Evolutionary conservation across 441 rosid genomes (phyloP).

Genomic region (Aquilaria agallochum): DNA sequence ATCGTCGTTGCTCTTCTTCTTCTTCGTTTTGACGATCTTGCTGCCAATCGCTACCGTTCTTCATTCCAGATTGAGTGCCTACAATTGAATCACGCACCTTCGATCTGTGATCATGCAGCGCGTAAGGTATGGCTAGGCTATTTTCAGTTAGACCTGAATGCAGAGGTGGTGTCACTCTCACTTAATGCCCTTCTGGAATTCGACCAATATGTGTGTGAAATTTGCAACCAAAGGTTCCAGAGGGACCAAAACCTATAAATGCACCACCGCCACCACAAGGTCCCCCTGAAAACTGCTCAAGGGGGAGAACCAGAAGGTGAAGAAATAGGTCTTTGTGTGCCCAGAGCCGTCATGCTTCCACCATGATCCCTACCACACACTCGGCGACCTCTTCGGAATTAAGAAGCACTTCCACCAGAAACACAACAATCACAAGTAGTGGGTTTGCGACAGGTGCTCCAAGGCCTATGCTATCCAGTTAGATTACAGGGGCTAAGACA

Average conservation of each 20-base stretch:
- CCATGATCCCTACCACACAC: conserved; percentile 87
- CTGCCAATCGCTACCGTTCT: too few species aligned
- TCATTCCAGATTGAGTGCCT: too few species aligned
- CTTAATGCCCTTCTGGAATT: conserved; percentile 80
- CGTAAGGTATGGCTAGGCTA: neutral
- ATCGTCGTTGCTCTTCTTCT: too few species aligned
- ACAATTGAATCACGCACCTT: too few species aligned
- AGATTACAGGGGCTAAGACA: conserved; percentile 55
- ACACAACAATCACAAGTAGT: conserved; percentile 86
- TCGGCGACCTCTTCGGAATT: conserved; percentile 92
- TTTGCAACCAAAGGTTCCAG: conserved; percentile 95
- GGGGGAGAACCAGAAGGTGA: conserved; percentile 67
- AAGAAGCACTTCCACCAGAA: conserved; percentile 88
- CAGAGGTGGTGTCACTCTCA: conserved; percentile 90
- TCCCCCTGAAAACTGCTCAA: conserved; percentile 94
- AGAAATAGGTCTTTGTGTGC: conserved; percentile 84
- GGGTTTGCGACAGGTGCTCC: conserved; percentile 89
- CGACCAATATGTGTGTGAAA: conserved; percentile 86
- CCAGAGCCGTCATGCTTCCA: conserved; percentile 90
- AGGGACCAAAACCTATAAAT: conserved; percentile 94
- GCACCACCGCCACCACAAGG: conserved; percentile 85
- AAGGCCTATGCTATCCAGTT: conserved; percentile 96
- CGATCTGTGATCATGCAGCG: too few species aligned
- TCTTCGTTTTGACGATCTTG: too few species aligned
- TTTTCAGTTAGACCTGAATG: conserved; percentile 67